phyloP scores from a whole-genome alignment of 805 yeast genomes.

The Wickerhamomyces subpelliculosus region DNA sequence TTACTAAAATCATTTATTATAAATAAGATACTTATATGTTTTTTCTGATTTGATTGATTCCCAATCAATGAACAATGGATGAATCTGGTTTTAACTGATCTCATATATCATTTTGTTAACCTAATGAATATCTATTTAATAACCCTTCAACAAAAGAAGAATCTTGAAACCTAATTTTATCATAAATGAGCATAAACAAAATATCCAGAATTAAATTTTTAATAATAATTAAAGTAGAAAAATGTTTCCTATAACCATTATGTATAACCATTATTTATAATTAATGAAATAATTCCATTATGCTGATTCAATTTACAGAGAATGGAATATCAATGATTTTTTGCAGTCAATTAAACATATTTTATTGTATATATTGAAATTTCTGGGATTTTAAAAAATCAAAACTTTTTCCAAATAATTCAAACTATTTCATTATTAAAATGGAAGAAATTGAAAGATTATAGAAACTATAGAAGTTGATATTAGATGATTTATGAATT shows the following conservation, averaged over 20 bases:
- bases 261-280: slow-evolving; percentile 70
- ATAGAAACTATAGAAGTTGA: too few species aligned
- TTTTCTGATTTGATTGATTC: too few species aligned
- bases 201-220: slow-evolving; percentile 90
- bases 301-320: neutral
- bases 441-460: too few species aligned
- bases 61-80: too few species aligned
- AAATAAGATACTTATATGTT: slow-evolving; percentile 72
- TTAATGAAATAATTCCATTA: too few species aligned
- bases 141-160: slow-evolving; percentile 48
- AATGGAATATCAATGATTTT: neutral
- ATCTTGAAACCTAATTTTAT: slow-evolving; percentile 54
- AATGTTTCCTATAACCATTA: slow-evolving; percentile 99
- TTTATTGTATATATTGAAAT: neutral
- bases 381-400: neutral
- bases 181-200: slow-evolving; percentile 99
- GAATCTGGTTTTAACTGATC: too few species aligned
- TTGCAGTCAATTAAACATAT: too few species aligned
- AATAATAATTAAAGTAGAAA: slow-evolving; percentile 98
- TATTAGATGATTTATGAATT: too few species aligned
- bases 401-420: too few species aligned
- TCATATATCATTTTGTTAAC: too few species aligned
- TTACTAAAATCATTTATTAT: slow-evolving; percentile 99
- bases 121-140: too few species aligned
- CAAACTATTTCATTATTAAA: too few species aligned